Evolutionary conservation across 345 rosid species (phyloP).

Genomic region (Salix udensis): DNA sequence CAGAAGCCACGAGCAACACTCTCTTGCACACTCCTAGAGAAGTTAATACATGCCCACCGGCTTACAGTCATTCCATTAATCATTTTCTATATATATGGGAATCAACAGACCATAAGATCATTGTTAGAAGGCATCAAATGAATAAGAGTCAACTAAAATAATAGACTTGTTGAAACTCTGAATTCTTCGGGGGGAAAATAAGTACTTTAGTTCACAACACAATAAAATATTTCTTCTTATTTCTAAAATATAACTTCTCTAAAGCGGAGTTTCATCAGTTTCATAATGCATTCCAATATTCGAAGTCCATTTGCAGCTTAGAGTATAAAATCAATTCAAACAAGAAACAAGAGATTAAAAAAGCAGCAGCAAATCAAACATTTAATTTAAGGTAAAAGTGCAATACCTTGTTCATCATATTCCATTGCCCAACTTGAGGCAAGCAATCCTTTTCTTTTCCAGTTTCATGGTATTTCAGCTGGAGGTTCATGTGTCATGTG

Average conservation of each 20-base stretch:
- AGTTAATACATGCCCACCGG: slow-evolving; percentile 96
- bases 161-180: neutral
- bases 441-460: slow-evolving; percentile 97
- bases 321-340: neutral
- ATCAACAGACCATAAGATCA: slow-evolving; percentile 8
- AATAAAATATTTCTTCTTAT: neutral
- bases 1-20: slow-evolving; percentile 88
- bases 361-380: neutral
- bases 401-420: slow-evolving; percentile 96
- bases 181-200: neutral
- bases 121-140: neutral
- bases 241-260: neutral
- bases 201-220: neutral
- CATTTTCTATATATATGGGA: slow-evolving; percentile 63
- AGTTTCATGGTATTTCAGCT: slow-evolving; percentile 97
- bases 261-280: neutral
- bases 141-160: neutral
- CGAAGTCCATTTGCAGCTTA: neutral
- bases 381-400: neutral
- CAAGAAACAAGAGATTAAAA: neutral
- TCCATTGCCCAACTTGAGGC: slow-evolving; percentile 99
- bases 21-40: slow-evolving; percentile 93
- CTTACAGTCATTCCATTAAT: slow-evolving; percentile 94
- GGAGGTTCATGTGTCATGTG: slow-evolving; percentile 15
- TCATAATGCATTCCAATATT: neutral